Base-by-base conservation (phyloP, 345 rosid species). In the Euclidium syriacum region DNA sequence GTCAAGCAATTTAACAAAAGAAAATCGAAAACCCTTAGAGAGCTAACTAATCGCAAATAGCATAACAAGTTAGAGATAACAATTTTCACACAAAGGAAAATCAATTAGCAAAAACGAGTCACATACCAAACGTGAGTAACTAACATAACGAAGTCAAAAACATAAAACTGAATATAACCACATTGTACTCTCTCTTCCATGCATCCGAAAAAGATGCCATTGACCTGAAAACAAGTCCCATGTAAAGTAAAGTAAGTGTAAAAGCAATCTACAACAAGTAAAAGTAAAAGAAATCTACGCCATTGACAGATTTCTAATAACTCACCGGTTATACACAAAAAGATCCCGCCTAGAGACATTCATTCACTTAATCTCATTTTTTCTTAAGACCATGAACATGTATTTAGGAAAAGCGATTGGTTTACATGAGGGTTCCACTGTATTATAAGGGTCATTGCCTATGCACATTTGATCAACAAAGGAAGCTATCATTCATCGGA, bases 281-380 rank as follows among this genome's bases (percentile, higher is more conserved):
- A 57, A 36, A 36, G 18, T 43, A 7, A 25, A 16, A 35, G 3
- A n/a, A n/a, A n/a, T n/a, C 60, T 35, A 40, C 34, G 30, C 8
- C 38, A 18, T 6, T 5, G 22, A 17, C 49, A 63, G 35, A 30
- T 30, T 52, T 6, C 7, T 25, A 20, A n/a, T 14, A 47, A 49
- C 57, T 52, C 73, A 90, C 99, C 99, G 70, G 99, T 90, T 57
- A 95, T 90, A 75, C 99, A 95, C 74, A 95, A 55, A 73, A 95
- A 67, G 79, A 90, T 86, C 53, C 99, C 99, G 33, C 99, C 99
- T 26, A 95, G 72, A 54, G 99, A 95, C 99, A 95, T 83, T 98
- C 99, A 95, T 24, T 98, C 99, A 7, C 97, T 73, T 71, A 79
- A 80, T 82, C 73, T 80, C 1, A 95, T 95, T 84, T n/a, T 95